These are phyloP conservation scores for Amanita inopinata DNA, from an alignment of 768 basidiomycete species.

Conservation along the genomic window DNA sequence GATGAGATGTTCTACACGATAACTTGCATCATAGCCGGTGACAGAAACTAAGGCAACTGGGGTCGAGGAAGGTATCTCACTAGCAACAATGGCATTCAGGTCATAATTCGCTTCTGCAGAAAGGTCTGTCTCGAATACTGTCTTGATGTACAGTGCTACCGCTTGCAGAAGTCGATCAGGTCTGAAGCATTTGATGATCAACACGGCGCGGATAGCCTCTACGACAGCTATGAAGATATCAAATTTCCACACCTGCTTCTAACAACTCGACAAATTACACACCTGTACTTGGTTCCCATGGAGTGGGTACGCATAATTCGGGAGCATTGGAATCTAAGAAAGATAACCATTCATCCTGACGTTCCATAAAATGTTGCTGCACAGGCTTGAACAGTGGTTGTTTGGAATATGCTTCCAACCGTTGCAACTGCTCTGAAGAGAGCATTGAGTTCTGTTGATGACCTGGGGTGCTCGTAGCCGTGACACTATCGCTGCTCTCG, in stretches of 20 bases:
- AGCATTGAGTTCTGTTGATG: constrained; percentile 38
- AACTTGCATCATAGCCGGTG: constrained; percentile 97
- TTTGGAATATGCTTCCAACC: constrained; percentile 62
- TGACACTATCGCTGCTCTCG: constrained; percentile 69
- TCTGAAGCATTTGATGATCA: constrained; percentile 84
- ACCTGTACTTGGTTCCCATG: constrained; percentile 78
- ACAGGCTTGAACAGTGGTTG: constrained; percentile 75
- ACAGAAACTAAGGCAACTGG: constrained; percentile 90
- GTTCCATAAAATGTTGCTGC: constrained; percentile 45
- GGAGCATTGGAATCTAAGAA: constrained; percentile 64
- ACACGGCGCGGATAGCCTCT: constrained; percentile 63
- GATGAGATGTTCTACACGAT: constrained; percentile 83
- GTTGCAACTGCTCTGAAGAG: constrained; percentile 55
- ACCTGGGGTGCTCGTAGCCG: constrained; percentile 23
- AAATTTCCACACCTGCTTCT: constrained; percentile 11
- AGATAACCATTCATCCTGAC: constrained; percentile 57
- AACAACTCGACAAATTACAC: constrained; percentile 22
- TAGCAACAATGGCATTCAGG: constrained; percentile 63
- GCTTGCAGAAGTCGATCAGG: constrained; percentile 88
- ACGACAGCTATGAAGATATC: constrained; percentile 41
- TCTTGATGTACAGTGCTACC: constrained; percentile 61
- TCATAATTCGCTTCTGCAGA: constrained; percentile 65
- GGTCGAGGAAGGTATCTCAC: constrained; percentile 72
- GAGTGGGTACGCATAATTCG: constrained; percentile 59
- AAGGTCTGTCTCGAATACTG: constrained; percentile 77